phyloP scores from a whole-genome alignment of 768 basidiomycete genomes.

The Auricularia cornea region DNA sequence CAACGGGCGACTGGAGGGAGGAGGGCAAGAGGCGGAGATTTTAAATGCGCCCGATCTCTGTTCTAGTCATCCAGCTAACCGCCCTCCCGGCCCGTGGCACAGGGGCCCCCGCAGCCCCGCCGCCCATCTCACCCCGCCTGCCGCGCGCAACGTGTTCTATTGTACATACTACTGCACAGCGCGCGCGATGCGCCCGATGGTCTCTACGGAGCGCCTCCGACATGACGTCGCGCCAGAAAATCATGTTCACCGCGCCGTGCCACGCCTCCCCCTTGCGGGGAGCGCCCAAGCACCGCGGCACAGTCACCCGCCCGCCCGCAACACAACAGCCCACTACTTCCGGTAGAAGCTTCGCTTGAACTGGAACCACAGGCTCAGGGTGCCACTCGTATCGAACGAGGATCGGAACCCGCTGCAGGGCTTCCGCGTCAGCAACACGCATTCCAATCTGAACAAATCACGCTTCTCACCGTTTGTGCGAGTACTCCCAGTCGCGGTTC shows the following conservation, averaged over 20 bases:
- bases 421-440: not conserved
- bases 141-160: not conserved
- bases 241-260: slow-evolving; percentile 6
- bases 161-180: not conserved
- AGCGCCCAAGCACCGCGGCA: slow-evolving; percentile 3
- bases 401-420: not conserved
- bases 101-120: no score
- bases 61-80: no score
- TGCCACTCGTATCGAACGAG: not conserved
- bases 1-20: not conserved
- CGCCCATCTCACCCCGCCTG: not conserved
- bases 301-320: not conserved
- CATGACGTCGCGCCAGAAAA: not conserved
- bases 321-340: not conserved
- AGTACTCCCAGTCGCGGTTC: slow-evolving; percentile 97
- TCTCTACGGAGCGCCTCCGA: not conserved
- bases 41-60: no score
- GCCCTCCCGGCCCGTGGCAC: no score
- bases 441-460: not conserved
- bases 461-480: slow-evolving; percentile 71
- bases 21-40: not conserved
- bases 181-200: not conserved
- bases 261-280: slow-evolving; percentile 3
- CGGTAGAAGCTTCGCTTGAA: slow-evolving; percentile 1
- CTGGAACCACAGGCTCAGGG: slow-evolving; percentile 1